Conservation (phyloP, 192 early-diverging fungal species). For the Backusella liffmaniae region DNA sequence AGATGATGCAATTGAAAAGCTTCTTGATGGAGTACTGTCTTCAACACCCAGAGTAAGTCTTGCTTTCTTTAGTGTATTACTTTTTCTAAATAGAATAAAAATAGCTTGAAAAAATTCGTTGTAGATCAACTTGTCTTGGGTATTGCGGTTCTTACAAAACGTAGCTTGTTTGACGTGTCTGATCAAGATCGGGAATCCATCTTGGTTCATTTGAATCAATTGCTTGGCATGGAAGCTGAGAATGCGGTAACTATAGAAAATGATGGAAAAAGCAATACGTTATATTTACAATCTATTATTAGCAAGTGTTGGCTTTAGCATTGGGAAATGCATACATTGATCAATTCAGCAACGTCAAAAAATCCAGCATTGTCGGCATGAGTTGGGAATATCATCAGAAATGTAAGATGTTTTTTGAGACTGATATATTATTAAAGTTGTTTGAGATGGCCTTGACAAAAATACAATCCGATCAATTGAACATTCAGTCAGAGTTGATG, state of each 20-base stretch:
- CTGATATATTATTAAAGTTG: constrained; percentile 7
- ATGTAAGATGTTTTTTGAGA: constrained; percentile 60
- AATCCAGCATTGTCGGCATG: constrained; percentile 56
- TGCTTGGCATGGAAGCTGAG: constrained; percentile 42
- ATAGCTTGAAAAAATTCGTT: constrained; percentile 50
- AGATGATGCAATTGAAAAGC: constrained; percentile 53
- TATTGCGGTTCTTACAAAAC: constrained; percentile 63
- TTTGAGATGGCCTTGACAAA: constrained; percentile 18
- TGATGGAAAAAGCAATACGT: background rate
- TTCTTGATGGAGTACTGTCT: constrained; percentile 60
- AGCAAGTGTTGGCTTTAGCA: constrained; percentile 48
- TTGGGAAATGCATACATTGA: constrained; percentile 56
- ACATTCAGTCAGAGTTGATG: constrained; percentile 37
- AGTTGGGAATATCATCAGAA: constrained; percentile 67
- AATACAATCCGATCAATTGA: constrained; percentile 23
- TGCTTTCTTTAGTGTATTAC: background rate
- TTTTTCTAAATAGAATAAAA: background rate
- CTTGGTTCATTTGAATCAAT: constrained; percentile 46
- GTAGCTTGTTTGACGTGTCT: constrained; percentile 60
- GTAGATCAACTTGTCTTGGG: constrained; percentile 54
- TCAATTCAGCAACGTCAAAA: constrained; percentile 62
- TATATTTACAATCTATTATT: background rate
- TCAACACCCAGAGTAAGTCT: constrained; percentile 44
- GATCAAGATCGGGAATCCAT: constrained; percentile 52
- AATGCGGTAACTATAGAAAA: constrained; percentile 29